Evolutionary conservation across 768 basidiomycete genomes (phyloP), one percentile per base, ranked within the genome.

Genomic region (Strobilomyces echinocephalus): DNA sequence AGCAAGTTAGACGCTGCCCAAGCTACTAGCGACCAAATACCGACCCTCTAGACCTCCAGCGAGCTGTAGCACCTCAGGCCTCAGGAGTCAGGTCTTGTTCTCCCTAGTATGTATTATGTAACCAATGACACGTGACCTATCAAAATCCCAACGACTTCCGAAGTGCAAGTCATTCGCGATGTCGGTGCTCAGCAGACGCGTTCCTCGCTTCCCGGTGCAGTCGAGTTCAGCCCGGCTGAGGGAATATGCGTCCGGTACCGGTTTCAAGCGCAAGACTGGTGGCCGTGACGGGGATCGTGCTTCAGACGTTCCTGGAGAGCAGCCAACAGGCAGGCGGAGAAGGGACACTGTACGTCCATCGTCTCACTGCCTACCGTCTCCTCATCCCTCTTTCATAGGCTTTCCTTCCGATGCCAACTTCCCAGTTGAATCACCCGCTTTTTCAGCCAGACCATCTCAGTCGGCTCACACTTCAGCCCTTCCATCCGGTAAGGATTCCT

Each of bases 331-430:
- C 33, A 62, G 65, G 34, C 57, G 63, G 52, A 65, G 57, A 50
- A 64, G 60, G 52, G 63, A 65, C 54, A 65, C 63, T 26, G 63
- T 57, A 48, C 6, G 55, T 14, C 8, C 9, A 8, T 38, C 9
- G 5, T 53, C 20, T 45, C 28, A 21, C 46, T 14, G 3, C 14
- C 44, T 26, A 38, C 16, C 40, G 12, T 43, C 46, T 35, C 15
- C 41, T 47, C 21, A 61, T 43, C 12, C 3, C 24, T 8, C 0
- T 18, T 51, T 11, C 18, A 11, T 21, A 82, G 80, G 67, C 72
- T 16, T 81, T 79, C 58, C 61, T 71, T 42, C 69, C 77, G 5
- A 63, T 82, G 66, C 63, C 78, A 0, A 61, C 60, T 11, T 60
- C 57, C 1, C 70, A 72, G 47, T 56, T 82, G 18, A 70, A 67